phyloP scores from a whole-genome alignment of 2,329 filamentous ascomycete species.

The Neonectria ditissima region DNA sequence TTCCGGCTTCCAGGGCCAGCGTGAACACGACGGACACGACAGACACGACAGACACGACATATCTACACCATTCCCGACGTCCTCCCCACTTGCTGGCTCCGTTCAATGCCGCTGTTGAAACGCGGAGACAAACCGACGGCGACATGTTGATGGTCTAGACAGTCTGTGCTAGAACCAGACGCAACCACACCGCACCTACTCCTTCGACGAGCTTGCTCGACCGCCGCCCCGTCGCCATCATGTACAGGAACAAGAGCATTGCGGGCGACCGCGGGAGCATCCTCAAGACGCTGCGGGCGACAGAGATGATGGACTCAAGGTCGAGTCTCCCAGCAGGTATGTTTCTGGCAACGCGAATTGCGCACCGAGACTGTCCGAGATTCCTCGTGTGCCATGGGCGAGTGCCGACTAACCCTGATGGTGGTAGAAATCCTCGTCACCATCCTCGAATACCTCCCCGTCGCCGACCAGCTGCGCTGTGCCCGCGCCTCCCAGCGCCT shows the following conservation, averaged over 20 bases:
- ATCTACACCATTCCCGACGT: slow-evolving; percentile 1
- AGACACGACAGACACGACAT: not conserved
- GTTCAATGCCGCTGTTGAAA: slow-evolving; percentile 33
- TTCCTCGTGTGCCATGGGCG: not conserved
- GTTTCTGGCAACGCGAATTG: slow-evolving; percentile 29
- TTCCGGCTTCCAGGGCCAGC: not conserved
- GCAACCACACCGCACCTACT: slow-evolving; percentile 16
- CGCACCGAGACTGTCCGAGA: not conserved
- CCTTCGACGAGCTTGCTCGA: slow-evolving; percentile 1
- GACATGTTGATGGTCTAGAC: slow-evolving; percentile 38
- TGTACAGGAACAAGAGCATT: slow-evolving; percentile 59
- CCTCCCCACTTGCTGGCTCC: slow-evolving; percentile 1
- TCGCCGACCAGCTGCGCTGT: slow-evolving; percentile 86
- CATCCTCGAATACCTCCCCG: slow-evolving; percentile 89
- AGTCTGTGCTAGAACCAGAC: slow-evolving; percentile 27
- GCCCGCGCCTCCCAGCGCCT: slow-evolving; percentile 87
- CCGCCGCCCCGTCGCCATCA: slow-evolving; percentile 37
- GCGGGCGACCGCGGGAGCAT: slow-evolving; percentile 63
- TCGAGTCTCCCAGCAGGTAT: slow-evolving; percentile 85
- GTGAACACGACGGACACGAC: not conserved
- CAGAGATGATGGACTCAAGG: slow-evolving; percentile 83
- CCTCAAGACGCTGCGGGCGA: slow-evolving; percentile 81
- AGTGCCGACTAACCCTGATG: slow-evolving; percentile 20
- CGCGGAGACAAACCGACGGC: slow-evolving; percentile 31
- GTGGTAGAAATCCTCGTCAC: slow-evolving; percentile 82